These are phyloP conservation scores for Phlebiopsis flavidoalba DNA, from an alignment of 768 basidiomycete species.

Conservation along the genomic window DNA sequence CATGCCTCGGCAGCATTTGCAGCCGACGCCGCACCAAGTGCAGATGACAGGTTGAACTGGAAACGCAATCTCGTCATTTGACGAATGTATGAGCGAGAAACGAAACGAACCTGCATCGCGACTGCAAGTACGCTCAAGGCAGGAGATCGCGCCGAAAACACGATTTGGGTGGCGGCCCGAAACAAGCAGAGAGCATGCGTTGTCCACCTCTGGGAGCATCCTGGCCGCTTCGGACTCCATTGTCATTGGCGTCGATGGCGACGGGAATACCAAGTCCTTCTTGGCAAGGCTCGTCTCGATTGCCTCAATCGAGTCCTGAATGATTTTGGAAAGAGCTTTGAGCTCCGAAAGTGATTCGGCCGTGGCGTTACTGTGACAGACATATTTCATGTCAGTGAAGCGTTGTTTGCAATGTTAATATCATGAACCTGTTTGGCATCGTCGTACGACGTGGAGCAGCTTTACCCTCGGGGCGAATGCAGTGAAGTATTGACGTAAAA, in stretches of 20 bases:
- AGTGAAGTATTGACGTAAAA: too few species aligned
- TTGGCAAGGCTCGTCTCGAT: not conserved
- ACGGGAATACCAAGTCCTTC: not conserved
- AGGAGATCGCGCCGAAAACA: slow-evolving; percentile 24
- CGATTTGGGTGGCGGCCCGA: slow-evolving; percentile 32
- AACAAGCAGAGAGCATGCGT: slow-evolving; percentile 7
- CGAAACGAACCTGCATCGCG: slow-evolving; percentile 4
- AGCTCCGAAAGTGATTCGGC: too few species aligned
- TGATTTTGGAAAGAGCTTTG: slow-evolving; percentile 2
- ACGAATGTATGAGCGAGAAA: not conserved
- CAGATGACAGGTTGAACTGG: too few species aligned
- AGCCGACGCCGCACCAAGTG: too few species aligned
- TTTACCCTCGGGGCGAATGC: too few species aligned
- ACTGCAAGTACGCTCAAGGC: slow-evolving; percentile 13
- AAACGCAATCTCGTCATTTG: not conserved
- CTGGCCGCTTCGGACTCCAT: slow-evolving; percentile 2
- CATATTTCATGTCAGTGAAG: too few species aligned
- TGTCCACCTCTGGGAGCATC: too few species aligned
- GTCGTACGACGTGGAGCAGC: too few species aligned
- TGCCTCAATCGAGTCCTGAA: not conserved
- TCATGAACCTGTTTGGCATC: too few species aligned
- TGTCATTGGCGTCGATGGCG: not conserved
- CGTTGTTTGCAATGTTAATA: too few species aligned
- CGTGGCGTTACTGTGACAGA: too few species aligned
- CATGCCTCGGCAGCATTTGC: too few species aligned